Evolutionary conservation across 192 early-diverging fungal species (phyloP), one percentile per base, ranked within the genome.

Genomic region (Linderina pennispora): DNA sequence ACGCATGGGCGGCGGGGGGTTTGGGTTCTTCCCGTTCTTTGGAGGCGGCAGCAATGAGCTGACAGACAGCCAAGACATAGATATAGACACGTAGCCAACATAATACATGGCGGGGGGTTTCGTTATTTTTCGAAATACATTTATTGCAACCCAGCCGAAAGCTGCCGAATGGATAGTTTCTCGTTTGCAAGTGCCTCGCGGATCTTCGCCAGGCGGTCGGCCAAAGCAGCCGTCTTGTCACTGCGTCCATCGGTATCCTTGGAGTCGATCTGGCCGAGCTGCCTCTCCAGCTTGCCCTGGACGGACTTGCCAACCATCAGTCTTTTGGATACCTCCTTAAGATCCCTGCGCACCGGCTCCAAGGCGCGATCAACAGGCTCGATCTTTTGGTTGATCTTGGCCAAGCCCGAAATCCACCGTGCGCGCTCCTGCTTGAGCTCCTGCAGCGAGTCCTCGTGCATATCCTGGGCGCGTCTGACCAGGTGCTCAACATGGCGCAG

Each of bases 1-100:
- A 4, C 54, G 43, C 2, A 58, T 74, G 53, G 78, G 74, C 8
- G 22, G 41, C 14, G 59, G 59, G 8, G 58, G 50, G 3, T 4
- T 10, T 19, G 31, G 36, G 2, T 17, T 48, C 11, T 48, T 42
- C 34, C 11, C 43, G 5, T 48, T 42, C 34, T 31, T 31, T 31
- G 36, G 34, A 4, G 24, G 47, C n/a, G 43, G 25, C 18, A 20
- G 24, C 28, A 31, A 11, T n/a, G n/a, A n/a, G n/a, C n/a, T n/a
- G n/a, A n/a, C n/a, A n/a, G n/a, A n/a, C n/a, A n/a, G n/a, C n/a
- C n/a, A n/a, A n/a, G n/a, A n/a, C n/a, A n/a, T n/a, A n/a, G n/a
- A n/a, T n/a, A n/a, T n/a, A n/a, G n/a, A n/a, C n/a, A n/a, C n/a
- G n/a, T n/a, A n/a, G n/a, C n/a, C n/a, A n/a, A n/a, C n/a, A n/a